Conservation (phyloP, 164 flowering plant genomes). For the Chimonanthus praecox region DNA sequence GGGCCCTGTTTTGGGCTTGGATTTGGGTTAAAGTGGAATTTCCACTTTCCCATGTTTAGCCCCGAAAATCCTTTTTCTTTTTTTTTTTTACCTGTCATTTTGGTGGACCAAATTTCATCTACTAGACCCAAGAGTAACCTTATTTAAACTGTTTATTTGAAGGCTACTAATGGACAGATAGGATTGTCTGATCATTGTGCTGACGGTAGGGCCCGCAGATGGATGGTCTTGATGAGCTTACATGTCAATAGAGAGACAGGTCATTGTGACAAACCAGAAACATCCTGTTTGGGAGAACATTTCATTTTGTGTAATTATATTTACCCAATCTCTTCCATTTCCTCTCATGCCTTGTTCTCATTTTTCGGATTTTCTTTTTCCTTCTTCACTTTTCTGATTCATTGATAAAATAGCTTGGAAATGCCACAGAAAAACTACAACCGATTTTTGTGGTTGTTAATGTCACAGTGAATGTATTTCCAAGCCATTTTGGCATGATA, state of each 20-base stretch:
- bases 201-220: not conserved
- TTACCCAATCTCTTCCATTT: slow-evolving; percentile 2
- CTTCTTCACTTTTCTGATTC: slow-evolving; percentile 2
- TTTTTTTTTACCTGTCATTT: not conserved
- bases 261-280: not conserved
- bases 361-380: not conserved
- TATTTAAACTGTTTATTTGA: not conserved
- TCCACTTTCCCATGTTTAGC: too few species aligned
- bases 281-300: not conserved
- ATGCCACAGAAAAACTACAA: slow-evolving; percentile 6
- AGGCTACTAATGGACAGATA: not conserved
- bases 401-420: slow-evolving; percentile 10
- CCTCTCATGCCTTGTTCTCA: not conserved
- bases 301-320: slow-evolving; percentile 6
- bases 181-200: not conserved
- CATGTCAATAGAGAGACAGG: not conserved
- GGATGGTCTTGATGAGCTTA: not conserved
- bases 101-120: not conserved
- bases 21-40: too few species aligned
- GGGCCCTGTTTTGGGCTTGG: not conserved
- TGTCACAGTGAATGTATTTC: slow-evolving; percentile 8
- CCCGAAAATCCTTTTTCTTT: not conserved
- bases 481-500: slow-evolving; percentile 8
- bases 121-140: not conserved
- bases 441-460: slow-evolving; percentile 2